Evolutionary conservation across 495 filamentous ascomycete genomes (phyloP), one percentile per base, ranked within the genome.

Genomic region (Annulohypoxylon nitens): DNA sequence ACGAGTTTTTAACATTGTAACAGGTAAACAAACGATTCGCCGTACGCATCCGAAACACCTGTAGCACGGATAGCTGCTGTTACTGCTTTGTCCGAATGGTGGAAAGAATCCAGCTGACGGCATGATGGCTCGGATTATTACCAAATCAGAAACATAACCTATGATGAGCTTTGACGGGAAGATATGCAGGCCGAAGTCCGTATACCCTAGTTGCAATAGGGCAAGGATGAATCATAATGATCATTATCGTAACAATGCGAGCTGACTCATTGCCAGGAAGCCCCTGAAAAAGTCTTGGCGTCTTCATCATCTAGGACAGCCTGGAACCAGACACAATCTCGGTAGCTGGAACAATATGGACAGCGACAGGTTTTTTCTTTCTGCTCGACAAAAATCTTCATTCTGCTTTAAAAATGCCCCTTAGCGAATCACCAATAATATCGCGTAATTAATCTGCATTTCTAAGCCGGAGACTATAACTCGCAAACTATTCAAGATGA

Each of bases 241-340:
- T 45, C 14, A 14, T n/a, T 39, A 45, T 45, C 14, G 16, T 39
- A 39, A 55, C 12, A 33, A 57, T 58, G 26, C 26, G n/a, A 39
- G 54, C 30, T 61, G 58, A 61, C 20, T 61, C 58, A 61, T 61
- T 45, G 4, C 43, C 18, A 20, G 43, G 5, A 30, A 30, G 23
- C 48, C 48, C 23, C 39, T 43, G 39, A 12, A 26, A 26, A n/a
- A 30, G 2, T 53, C 12, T 43, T 43, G 12, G 39, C 11, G 12
- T 43, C 11, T 14, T 43, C 11, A 14, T 43, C 14, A 14, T 43
- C 39, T 7, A 12, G 36, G 36, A 11, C 9, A 10, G 36, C 36
- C 36, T 10, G 11, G 36, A 39, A 39, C 36, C 9, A 39, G 12
- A 39, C 36, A 39, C 36, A 43, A 14, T 14, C 39, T n/a, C 39